Evolutionary conservation across 352 stramenopile genomes (phyloP).

Genomic region (Globisporangium carolinianum): DNA sequence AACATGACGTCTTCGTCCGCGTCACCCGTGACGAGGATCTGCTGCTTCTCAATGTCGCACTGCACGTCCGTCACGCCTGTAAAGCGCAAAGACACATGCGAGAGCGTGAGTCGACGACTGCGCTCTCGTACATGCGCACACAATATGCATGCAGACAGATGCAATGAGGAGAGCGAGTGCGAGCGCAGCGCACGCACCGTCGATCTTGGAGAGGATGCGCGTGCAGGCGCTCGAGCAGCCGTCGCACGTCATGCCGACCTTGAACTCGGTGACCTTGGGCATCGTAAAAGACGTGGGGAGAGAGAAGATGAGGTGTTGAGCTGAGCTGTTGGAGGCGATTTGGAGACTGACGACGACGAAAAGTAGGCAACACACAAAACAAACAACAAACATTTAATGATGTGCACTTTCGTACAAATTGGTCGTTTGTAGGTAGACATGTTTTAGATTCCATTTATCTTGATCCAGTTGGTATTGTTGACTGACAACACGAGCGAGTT

Average conservation of each 20-base stretch:
- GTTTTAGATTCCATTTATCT: too few species aligned
- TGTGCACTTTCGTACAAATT: too few species aligned
- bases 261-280: constrained; percentile 79
- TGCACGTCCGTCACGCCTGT: constrained; percentile 76
- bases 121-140: background rate
- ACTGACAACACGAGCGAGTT: too few species aligned
- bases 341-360: constrained; percentile 12
- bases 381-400: too few species aligned
- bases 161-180: background rate
- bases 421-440: too few species aligned
- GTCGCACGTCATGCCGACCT: constrained; percentile 88
- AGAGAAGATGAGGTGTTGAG: constrained; percentile 1
- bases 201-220: constrained; percentile 87
- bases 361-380: too few species aligned
- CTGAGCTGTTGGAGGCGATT: constrained; percentile 16
- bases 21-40: constrained; percentile 75
- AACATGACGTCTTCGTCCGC: constrained; percentile 77
- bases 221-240: constrained; percentile 86
- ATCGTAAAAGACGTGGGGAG: constrained; percentile 20
- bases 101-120: background rate
- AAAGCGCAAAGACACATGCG: background rate
- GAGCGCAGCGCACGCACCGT: constrained; percentile 33
- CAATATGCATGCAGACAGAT: background rate
- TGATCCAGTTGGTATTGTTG: too few species aligned
- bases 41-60: constrained; percentile 85